phyloP scores from a whole-genome alignment of 2,329 filamentous ascomycete genomes.

The Pseudocercospora pini-densiflorae region DNA sequence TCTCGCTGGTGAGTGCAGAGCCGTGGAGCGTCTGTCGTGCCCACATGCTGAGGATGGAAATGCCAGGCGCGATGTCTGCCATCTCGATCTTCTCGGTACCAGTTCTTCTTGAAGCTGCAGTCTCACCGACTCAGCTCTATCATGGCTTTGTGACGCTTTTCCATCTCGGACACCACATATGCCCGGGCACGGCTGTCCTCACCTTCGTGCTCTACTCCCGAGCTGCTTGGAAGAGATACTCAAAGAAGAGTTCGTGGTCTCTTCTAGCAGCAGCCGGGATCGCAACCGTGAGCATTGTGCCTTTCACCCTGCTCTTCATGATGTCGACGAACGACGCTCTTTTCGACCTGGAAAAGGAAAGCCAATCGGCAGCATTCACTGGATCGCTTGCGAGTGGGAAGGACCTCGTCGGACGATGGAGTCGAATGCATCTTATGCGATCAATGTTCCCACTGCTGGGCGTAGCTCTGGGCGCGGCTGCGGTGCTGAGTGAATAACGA shows the following conservation, averaged over 20 bases:
- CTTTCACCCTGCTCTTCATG: background rate
- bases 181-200: background rate
- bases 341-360: background rate
- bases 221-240: background rate
- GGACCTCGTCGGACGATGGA: background rate
- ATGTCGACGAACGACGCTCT: background rate
- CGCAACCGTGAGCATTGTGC: background rate
- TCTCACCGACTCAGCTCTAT: background rate
- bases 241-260: background rate
- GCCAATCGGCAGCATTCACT: background rate
- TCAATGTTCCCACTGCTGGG: background rate
- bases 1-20: background rate
- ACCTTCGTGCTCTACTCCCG: background rate
- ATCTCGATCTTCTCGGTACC: background rate
- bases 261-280: background rate
- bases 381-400: background rate
- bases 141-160: background rate
- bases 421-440: background rate
- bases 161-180: background rate
- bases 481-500: background rate
- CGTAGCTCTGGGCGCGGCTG: background rate
- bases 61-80: background rate
- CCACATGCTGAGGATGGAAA: background rate
- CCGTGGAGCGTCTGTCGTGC: background rate
- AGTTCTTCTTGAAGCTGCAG: background rate